Evolutionary conservation across 2,329 filamentous ascomycete genomes (phyloP).

Genomic region (Aspergillus sclerotialis): DNA sequence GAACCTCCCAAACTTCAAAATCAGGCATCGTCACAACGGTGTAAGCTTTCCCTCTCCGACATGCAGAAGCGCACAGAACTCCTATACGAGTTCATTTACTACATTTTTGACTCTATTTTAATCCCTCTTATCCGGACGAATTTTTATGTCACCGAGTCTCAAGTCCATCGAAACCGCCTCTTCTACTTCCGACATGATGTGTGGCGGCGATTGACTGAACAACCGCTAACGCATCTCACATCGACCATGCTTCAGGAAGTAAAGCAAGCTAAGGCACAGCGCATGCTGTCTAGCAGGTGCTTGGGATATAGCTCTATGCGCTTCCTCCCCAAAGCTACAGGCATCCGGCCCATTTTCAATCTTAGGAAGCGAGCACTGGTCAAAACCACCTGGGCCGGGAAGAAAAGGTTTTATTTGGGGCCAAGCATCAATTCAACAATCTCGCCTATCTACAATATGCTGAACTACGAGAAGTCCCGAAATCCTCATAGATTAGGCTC

Average conservation of each 20-base stretch:
- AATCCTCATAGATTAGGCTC: constrained; percentile 63
- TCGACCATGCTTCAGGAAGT: constrained; percentile 72
- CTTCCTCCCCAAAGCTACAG: constrained; percentile 70
- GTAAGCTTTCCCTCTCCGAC: constrained; percentile 64
- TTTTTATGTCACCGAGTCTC: constrained; percentile 94
- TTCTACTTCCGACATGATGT: constrained; percentile 95
- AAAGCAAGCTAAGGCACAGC: constrained; percentile 48
- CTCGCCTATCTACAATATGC: constrained; percentile 64
- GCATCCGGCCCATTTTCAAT: constrained; percentile 82
- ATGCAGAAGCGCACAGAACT: constrained; percentile 69
- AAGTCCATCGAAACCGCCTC: constrained; percentile 66
- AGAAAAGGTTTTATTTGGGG: constrained; percentile 44
- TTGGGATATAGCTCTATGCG: constrained; percentile 75
- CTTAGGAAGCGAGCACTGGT: constrained; percentile 59
- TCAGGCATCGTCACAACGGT: constrained; percentile 17
- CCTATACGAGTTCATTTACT: constrained; percentile 81
- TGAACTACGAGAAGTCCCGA: constrained; percentile 66
- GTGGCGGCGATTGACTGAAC: constrained; percentile 71
- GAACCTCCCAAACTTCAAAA: constrained; percentile 42
- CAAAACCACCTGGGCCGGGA: constrained; percentile 42
- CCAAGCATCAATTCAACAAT: constrained; percentile 65
- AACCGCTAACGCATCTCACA: constrained; percentile 62
- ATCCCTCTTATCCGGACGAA: constrained; percentile 80
- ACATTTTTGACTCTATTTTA: constrained; percentile 82
- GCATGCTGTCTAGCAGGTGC: constrained; percentile 53